Conservation (phyloP, 2,329 filamentous ascomycete genomes). For the Pyrenochaeta sp. region DNA sequence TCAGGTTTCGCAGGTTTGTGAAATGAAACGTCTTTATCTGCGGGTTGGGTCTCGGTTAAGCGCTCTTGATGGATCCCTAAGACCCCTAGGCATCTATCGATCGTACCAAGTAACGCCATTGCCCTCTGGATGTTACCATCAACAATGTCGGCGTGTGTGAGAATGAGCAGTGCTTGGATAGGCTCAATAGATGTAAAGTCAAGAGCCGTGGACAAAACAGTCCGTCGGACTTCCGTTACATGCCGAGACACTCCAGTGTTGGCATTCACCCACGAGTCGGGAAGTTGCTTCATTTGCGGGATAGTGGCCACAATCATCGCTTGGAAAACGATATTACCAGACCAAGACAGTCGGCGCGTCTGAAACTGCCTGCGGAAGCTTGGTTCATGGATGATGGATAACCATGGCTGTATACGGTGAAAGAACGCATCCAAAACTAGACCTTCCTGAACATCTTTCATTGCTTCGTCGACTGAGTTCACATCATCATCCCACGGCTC, state of each 20-base stretch:
- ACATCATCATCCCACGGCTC: too few species aligned
- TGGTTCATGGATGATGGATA: constrained; percentile 6
- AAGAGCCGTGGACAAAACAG: background rate
- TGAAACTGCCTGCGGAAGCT: constrained; percentile 1
- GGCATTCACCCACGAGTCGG: too few species aligned
- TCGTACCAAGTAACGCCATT: constrained; percentile 1
- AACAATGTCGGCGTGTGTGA: background rate
- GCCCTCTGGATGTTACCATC: constrained; percentile 3
- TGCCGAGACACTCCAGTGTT: too few species aligned
- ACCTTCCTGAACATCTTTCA: background rate
- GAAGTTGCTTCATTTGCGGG: too few species aligned
- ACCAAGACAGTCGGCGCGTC: background rate
- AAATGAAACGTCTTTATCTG: too few species aligned
- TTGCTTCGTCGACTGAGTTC: too few species aligned
- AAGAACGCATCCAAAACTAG: constrained; percentile 3
- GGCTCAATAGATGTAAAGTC: background rate
- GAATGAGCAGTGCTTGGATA: constrained; percentile 2
- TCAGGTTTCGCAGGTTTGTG: background rate
- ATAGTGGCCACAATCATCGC: constrained; percentile 3
- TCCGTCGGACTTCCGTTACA: background rate
- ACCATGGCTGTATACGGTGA: constrained; percentile 1
- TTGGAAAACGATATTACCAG: background rate
- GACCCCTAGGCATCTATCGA: background rate
- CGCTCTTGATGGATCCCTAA: background rate
- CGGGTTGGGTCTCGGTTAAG: too few species aligned